Evolutionary conservation across 2,329 filamentous ascomycete genomes (phyloP).

Genomic region (Aureobasidium zeae): DNA sequence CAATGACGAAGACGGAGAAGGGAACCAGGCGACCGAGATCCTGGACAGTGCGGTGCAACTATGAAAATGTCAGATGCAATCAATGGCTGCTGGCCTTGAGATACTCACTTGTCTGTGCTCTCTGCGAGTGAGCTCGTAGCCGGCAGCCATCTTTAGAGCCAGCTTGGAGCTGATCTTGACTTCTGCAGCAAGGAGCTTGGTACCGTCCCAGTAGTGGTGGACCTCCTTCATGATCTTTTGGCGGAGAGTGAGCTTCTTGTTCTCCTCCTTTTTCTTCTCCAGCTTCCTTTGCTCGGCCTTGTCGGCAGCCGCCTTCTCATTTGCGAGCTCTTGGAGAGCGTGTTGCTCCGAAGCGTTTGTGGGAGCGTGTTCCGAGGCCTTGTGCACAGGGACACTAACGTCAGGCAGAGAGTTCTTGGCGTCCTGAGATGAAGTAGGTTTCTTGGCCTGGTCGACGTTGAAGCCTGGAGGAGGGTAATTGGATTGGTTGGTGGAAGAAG

Average conservation of each 20-base stretch:
- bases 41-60: conserved; percentile 79
- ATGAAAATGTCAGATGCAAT: background rate
- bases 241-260: conserved; percentile 78
- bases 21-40: conserved; percentile 87
- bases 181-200: conserved; percentile 85
- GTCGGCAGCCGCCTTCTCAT: conserved; percentile 45
- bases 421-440: conserved; percentile 53
- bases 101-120: conserved; percentile 64
- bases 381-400: conserved; percentile 29
- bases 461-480: conserved; percentile 77
- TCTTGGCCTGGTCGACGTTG: conserved; percentile 82
- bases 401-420: conserved; percentile 19
- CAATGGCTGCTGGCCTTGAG: conserved; percentile 16
- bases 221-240: conserved; percentile 93
- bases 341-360: conserved; percentile 39
- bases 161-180: conserved; percentile 85
- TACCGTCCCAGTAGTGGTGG: conserved; percentile 96
- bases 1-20: conserved; percentile 93
- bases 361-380: conserved; percentile 38
- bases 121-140: conserved; percentile 89
- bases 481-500: conserved; percentile 35
- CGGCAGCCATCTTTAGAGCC: conserved; percentile 93
- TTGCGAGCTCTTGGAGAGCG: conserved; percentile 54
- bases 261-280: conserved; percentile 55
- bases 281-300: conserved; percentile 46